Evolutionary conservation across 305 asterid species (phyloP), one percentile per base, ranked within the genome.

Genomic region (Fraxinus angustifolia): DNA sequence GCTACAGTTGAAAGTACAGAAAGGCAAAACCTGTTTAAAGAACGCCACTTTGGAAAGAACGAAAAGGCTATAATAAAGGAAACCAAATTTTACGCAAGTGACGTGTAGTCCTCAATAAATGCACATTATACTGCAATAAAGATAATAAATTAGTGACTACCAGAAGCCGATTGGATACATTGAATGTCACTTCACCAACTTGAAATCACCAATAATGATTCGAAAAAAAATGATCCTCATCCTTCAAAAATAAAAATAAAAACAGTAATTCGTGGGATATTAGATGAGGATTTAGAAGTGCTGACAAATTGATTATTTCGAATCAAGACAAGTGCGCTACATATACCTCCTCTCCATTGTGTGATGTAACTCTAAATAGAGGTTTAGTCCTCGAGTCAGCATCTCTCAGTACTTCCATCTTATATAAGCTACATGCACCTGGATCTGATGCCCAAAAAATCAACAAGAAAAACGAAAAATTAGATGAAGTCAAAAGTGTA

Each of bases 371-470:
- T 92, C 84, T 91, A 85, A 93, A 95, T 73, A 89, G 86, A 82
- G 98, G 97, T 31, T 91, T 92, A 74, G 88, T 82, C 88, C 88
- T 89, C 76, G 81, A 85, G 86, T 85, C 91, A 81, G 84, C 87
- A 86, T 92, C 97, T 88, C 95, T 90, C 67, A 89, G 84, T 79
- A 93, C 92, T 89, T 95, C 97, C 98, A 95, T 92, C 90, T 90
- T 93, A 88, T 95, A 93, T 79, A 88, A 83, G 68, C 82, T 74
- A 73, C 83, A 77, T 76, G 83, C 87, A 86, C 87, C 86, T 78
- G 98, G 94, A 90, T 93, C 98, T 95, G 92, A 82, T 80, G 78
- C 79, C 84, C 84, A 48, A 79, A 82, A 80, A 75, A 79, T 75
- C 19, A 67, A 67, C 35, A 30, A 28, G 36, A 68, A 68, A 67